Conservation (phyloP, 352 stramenopile species). For the Globisporangium splendens region DNA sequence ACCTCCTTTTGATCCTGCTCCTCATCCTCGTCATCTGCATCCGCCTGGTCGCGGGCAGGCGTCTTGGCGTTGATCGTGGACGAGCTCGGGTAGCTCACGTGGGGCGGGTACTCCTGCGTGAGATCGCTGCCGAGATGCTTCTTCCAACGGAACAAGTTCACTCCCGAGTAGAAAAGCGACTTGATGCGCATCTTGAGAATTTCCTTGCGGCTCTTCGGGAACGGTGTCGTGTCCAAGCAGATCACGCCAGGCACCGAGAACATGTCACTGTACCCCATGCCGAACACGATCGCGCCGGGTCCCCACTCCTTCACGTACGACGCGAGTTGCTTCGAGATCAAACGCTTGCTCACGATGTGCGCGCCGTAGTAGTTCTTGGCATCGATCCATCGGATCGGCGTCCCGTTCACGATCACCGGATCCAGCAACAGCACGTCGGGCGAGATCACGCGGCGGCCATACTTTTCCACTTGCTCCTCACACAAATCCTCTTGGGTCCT, state of each 20-base stretch:
- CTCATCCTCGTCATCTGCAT: background rate
- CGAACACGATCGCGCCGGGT: constrained; percentile 78
- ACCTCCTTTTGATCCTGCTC: background rate
- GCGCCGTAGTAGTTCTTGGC: constrained; percentile 88
- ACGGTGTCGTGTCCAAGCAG: constrained; percentile 79
- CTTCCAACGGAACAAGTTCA: constrained; percentile 73
- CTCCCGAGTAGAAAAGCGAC: constrained; percentile 63
- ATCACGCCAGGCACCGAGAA: constrained; percentile 77
- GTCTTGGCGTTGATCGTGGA: constrained; percentile 14
- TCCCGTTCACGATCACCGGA: constrained; percentile 79
- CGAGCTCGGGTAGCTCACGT: constrained; percentile 17
- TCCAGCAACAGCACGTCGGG: constrained; percentile 80
- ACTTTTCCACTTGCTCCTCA: constrained; percentile 52
- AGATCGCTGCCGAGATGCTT: constrained; percentile 75
- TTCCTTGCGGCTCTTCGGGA: constrained; percentile 71
- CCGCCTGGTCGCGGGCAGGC: background rate
- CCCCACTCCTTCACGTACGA: constrained; percentile 88
- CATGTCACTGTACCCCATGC: constrained; percentile 88
- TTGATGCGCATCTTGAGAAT: constrained; percentile 73
- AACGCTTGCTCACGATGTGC: constrained; percentile 85
- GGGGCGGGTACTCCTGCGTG: constrained; percentile 58
- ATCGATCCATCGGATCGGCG: constrained; percentile 84
- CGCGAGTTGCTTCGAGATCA: constrained; percentile 76
- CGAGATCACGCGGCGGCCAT: constrained; percentile 74
- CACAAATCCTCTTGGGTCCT: constrained; percentile 73